phyloP scores from a whole-genome alignment of 306 rosid species.

The Quercus dentata region DNA sequence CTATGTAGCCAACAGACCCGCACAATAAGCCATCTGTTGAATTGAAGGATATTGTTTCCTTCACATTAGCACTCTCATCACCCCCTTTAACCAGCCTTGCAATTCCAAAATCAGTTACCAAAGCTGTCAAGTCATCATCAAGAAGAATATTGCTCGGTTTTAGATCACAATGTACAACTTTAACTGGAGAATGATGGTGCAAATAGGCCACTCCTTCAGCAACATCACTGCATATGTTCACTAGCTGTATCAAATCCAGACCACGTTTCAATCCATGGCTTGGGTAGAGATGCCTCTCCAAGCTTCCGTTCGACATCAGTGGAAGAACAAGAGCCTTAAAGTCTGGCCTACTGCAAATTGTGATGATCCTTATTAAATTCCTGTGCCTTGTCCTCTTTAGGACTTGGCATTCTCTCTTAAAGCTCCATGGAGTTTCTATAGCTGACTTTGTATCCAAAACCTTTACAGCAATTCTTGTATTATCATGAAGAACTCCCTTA shows the following conservation, averaged over 20 bases:
- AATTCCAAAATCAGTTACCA: conserved; percentile 93
- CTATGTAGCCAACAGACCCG: conserved; percentile 89
- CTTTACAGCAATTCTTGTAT: conserved; percentile 79
- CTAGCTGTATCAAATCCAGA: conserved; percentile 59
- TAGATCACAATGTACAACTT: conserved; percentile 86
- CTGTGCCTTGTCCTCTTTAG: conserved; percentile 72
- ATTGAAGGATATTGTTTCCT: conserved; percentile 48
- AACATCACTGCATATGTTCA: conserved; percentile 78
- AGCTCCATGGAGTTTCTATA: conserved; percentile 59
- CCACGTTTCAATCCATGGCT: conserved; percentile 39
- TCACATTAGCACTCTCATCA: conserved; percentile 11
- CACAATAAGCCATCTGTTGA: conserved; percentile 72
- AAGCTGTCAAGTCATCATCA: conserved; percentile 73
- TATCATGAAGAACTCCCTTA: conserved; percentile 74
- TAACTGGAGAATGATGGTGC: conserved; percentile 78
- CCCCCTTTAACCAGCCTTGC: conserved; percentile 57
- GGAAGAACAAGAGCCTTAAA: conserved; percentile 95
- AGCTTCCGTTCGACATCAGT: conserved; percentile 81
- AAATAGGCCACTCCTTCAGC: conserved; percentile 88
- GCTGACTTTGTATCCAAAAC: conserved; percentile 51
- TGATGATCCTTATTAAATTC: conserved; percentile 80
- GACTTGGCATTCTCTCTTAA: conserved; percentile 76
- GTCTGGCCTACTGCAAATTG: conserved; percentile 66
- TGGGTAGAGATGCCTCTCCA: conserved; percentile 75
- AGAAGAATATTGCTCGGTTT: conserved; percentile 94